Evolutionary conservation across 2,329 filamentous ascomycete species (phyloP).

Genomic region (Ceratocystis lukuohia): DNA sequence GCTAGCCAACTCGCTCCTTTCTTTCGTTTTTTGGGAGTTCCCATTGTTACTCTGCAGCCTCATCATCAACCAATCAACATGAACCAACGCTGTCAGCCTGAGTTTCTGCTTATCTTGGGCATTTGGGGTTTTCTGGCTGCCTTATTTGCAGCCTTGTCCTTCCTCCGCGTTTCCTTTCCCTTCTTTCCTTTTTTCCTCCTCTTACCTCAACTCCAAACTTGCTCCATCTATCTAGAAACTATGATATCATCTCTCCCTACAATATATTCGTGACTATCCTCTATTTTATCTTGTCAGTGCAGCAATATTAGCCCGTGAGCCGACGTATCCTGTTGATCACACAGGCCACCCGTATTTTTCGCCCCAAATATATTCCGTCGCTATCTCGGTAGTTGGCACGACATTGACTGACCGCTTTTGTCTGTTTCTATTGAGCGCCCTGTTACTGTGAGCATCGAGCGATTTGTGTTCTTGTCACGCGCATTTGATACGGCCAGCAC

Average conservation of each 20-base stretch:
- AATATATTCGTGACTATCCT: background rate
- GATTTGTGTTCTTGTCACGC: background rate
- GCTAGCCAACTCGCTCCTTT: background rate
- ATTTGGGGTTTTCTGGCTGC: background rate
- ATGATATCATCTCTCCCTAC: background rate
- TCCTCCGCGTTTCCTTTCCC: background rate
- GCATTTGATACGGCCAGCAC: background rate
- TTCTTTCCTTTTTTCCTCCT: conserved; percentile 24
- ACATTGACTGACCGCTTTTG: background rate
- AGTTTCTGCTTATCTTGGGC: background rate
- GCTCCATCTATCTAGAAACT: background rate
- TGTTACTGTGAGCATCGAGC: background rate
- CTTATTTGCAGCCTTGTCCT: background rate
- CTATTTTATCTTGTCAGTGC: background rate
- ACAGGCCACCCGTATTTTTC: background rate
- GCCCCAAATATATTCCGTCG: background rate
- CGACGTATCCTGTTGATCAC: background rate
- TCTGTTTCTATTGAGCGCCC: background rate
- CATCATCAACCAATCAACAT: background rate
- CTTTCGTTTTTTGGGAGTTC: background rate
- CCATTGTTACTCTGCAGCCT: background rate
- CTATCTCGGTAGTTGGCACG: background rate
- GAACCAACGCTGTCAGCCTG: background rate
- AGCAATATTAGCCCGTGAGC: background rate
- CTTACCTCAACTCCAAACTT: background rate